Evolutionary conservation across 768 basidiomycete genomes (phyloP), one percentile per base, ranked within the genome.

Genomic region (Filobasidium wieringae): DNA sequence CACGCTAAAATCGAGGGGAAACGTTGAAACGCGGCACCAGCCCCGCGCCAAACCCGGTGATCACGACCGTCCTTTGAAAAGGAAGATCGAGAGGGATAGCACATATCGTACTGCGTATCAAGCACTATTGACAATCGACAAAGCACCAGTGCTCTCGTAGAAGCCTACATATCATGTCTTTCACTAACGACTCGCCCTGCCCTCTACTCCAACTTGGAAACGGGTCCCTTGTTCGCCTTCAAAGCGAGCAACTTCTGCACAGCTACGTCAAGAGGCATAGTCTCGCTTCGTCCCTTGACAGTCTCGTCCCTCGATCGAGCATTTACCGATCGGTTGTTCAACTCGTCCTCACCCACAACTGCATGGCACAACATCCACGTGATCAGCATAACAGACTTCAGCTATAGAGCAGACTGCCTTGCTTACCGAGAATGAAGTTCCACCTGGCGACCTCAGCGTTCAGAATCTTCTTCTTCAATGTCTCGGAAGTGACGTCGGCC

Each of bases 391-490:
- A 17, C 2, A 49, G 37, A 2, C n/a, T 37, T n/a, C 36, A 37
- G 36, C 36, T 37, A 9, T 37, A 9, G n/a, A 37, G n/a, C 9
- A 37, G 36, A 9, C 36, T n/a, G 36, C 36, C 36, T 9, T 3
- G 63, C 84, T 55, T 61, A 95, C 92, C 90, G 63, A 97, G 80
- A 66, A 96, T 89, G 72, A 95, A 96, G 76, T 97, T 97, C 77
- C 93, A 95, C 73, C 96, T 93, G 31, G 91, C 88, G 63, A 93
- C 82, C 76, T 99, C 92, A 22, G 88, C 92, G 71, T 97, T 96
- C 29, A 92, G 81, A 68, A 99, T 88, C 80, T 96, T 97, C 82
- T 97, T 97, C 59, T 82, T 85, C 27, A 97, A 80, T 0, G 95
- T 97, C 68, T 95, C 85, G 39, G 85, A 83, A 33, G 87, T 84